These are phyloP conservation scores for Tylopilus felleus DNA, from an alignment of 768 basidiomycete species.

Conservation along the genomic window DNA sequence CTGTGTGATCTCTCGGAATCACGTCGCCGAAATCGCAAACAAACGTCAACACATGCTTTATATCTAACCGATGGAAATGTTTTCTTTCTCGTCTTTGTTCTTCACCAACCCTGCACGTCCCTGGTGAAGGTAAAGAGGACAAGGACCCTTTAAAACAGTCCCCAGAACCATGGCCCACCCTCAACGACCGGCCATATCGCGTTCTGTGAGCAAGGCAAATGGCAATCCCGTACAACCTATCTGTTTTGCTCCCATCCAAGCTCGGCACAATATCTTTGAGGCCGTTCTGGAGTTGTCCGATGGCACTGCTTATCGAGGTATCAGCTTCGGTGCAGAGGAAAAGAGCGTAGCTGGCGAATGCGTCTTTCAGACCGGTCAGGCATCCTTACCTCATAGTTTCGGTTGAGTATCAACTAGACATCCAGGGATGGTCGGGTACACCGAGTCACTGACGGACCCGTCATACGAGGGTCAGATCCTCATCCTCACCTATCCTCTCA, in stretches of 20 bases:
- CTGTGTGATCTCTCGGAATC: too few relatives aligned
- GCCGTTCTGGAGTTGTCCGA: slow-evolving; percentile 87
- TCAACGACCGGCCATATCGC: slow-evolving; percentile 43
- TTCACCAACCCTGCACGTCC: slow-evolving; percentile 42
- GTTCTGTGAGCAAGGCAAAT: slow-evolving; percentile 39
- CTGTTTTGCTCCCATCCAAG: slow-evolving; percentile 29
- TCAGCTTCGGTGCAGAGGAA: slow-evolving; percentile 88
- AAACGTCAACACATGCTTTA: slow-evolving; percentile 21
- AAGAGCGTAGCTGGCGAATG: slow-evolving; percentile 97
- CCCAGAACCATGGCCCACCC: slow-evolving; percentile 20
- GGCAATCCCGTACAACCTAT: slow-evolving; percentile 36
- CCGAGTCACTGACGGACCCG: slow-evolving; percentile 96
- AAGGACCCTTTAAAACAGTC: slow-evolving; percentile 10
- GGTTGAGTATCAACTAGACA: slow-evolving; percentile 14
- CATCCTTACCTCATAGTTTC: slow-evolving; percentile 10
- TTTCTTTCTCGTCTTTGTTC: slow-evolving; percentile 40
- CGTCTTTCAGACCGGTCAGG: slow-evolving; percentile 97
- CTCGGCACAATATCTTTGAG: slow-evolving; percentile 36
- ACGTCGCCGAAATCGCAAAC: slow-evolving; percentile 13
- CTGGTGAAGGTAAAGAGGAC: slow-evolving; percentile 50
- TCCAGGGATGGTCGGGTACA: slow-evolving; percentile 98
- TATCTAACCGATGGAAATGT: slow-evolving; percentile 8
- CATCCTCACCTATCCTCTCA: slow-evolving; percentile 92
- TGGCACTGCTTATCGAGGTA: slow-evolving; percentile 83
- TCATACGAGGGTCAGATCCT: slow-evolving; percentile 99